Conservation (phyloP, 768 basidiomycete species). For the Russula foetens region DNA sequence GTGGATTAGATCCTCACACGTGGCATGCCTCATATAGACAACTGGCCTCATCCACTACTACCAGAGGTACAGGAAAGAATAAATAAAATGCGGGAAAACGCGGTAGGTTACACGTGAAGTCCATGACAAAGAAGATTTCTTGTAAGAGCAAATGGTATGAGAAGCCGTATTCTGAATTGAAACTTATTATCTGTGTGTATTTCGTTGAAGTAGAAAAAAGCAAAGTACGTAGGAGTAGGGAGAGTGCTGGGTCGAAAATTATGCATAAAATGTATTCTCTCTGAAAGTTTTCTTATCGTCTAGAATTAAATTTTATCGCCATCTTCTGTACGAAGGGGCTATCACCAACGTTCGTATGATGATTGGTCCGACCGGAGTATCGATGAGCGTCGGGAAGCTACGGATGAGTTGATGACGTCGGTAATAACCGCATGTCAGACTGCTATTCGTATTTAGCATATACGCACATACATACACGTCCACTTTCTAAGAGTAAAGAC, state of each 20-base stretch:
- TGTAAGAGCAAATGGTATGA: background rate
- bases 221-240: background rate
- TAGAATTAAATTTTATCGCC: too few species aligned
- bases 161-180: background rate
- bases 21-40: constrained; percentile 43
- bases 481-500: background rate
- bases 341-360: too few species aligned
- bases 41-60: constrained; percentile 97
- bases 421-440: background rate
- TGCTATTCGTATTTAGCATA: background rate
- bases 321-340: too few species aligned
- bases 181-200: background rate
- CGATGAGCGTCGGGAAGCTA: too few species aligned
- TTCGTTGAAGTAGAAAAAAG: too few species aligned
- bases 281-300: too few species aligned
- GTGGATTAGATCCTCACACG: background rate
- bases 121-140: background rate
- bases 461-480: background rate
- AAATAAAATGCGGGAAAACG: constrained; percentile 13
- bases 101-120: background rate
- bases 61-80: constrained; percentile 81
- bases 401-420: too few species aligned
- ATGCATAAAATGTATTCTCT: too few species aligned
- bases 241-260: background rate
- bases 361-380: too few species aligned